Base-by-base conservation (phyloP, 2,329 filamentous ascomycete species). In the Penicillium capsulatum region DNA sequence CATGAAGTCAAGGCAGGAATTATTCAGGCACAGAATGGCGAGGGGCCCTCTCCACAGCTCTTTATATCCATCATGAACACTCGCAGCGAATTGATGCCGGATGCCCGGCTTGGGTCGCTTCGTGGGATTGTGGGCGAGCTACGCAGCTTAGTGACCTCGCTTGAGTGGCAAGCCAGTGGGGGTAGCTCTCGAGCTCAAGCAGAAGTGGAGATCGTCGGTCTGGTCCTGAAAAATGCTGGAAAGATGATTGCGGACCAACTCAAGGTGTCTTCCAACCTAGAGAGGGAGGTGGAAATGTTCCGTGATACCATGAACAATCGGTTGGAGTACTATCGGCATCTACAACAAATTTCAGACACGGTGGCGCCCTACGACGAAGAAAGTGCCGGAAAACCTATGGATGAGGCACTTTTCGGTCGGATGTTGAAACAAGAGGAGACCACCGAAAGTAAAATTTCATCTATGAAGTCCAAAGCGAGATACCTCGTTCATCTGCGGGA, bases 341-440 rank as follows among this genome's bases (percentile, higher is more conserved):
- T 97, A 8, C 92, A 97, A 59, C 77, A 80, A 17, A 81, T 97
- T n/a, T 96, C 90, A 0, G 91, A 97, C 58, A 86, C 80, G 13
- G 87, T 97, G 0, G 76, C 79, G 4, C 82, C 84, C 1, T 86
- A 85, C 40, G 82, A 88, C 40, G 81, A 83, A 8, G 60, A 64
- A 17, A 71, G 73, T 35, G 67, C 77, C 15, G 74, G 81, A 15
- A 70, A 77, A 9, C 71, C 70, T 2, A 69, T 83, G 8, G 75
- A 84, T 30, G 61, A 68, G 8, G 55, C 52, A 5, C 67, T 79
- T 14, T 71, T 73, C 26, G 51, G 60, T 7, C 54, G 59, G 1
- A 65, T 70, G 6, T 51, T 66, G 2, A 51, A 66, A 10, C 60
- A 67, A 28, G 81, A 84, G 57, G 61, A 75, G 3, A 64, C 61